These are phyloP conservation scores for Talaromyces pinophilus DNA, from an alignment of 2,329 filamentous ascomycete species.

Conservation along the genomic window DNA sequence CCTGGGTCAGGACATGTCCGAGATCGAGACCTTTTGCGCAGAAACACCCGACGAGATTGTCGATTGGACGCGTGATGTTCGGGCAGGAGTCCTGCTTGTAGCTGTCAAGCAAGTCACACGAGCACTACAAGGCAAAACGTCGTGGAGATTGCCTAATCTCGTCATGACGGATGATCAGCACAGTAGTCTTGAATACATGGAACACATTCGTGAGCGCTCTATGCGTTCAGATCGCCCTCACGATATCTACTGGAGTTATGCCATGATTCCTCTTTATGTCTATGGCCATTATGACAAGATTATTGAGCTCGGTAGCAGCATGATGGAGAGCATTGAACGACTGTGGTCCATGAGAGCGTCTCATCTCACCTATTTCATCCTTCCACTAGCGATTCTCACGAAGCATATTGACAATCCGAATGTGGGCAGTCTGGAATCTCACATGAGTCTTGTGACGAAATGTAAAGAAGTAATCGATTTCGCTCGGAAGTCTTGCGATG, in stretches of 20 bases:
- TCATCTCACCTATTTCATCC: conserved; percentile 49
- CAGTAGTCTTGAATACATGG: conserved; percentile 52
- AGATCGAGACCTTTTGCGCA: conserved; percentile 59
- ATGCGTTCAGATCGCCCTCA: conserved; percentile 55
- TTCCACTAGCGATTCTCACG: conserved; percentile 47
- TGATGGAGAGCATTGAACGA: conserved; percentile 45
- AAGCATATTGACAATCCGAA: conserved; percentile 47
- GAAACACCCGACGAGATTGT: conserved; percentile 60
- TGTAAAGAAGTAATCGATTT: conserved; percentile 57
- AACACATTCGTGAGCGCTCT: conserved; percentile 46
- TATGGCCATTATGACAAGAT: conserved; percentile 50
- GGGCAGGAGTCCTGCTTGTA: conserved; percentile 60
- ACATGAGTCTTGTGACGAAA: conserved; percentile 51
- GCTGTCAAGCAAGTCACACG: conserved; percentile 57
- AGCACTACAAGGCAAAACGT: conserved; percentile 64
- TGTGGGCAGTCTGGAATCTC: conserved; percentile 47
- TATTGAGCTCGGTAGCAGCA: conserved; percentile 44
- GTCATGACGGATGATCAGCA: conserved; percentile 60
- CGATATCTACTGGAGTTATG: conserved; percentile 57
- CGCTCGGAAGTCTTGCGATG: conserved; percentile 55
- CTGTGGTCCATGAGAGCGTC: conserved; percentile 51
- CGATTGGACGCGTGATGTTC: conserved; percentile 58
- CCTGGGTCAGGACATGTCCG: conserved; percentile 58
- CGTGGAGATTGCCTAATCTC: conserved; percentile 46
- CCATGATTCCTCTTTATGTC: conserved; percentile 49